These are phyloP conservation scores for Babjeviella inositovora DNA, from an alignment of 805 yeast species.

Conservation along the genomic window DNA sequence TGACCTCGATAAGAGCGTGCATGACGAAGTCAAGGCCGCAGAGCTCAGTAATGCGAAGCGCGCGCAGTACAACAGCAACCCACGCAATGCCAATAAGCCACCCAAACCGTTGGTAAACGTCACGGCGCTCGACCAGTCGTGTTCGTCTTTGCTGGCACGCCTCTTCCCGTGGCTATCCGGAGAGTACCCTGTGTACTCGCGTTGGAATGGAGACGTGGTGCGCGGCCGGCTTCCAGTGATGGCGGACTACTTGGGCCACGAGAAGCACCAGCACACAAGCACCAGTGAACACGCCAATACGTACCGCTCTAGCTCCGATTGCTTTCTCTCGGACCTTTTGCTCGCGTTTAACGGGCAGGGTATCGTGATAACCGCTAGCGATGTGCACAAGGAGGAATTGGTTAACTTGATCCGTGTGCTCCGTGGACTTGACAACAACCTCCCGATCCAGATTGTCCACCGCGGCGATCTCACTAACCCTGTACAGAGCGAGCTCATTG, in stretches of 20 bases:
- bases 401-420: constrained; percentile 10
- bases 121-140: too few species aligned
- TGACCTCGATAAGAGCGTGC: too few species aligned
- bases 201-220: constrained; percentile 17
- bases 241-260: constrained; percentile 3
- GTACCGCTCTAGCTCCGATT: constrained; percentile 3
- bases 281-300: too few species aligned
- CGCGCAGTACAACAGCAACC: too few species aligned
- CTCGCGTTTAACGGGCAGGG: constrained; percentile 16
- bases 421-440: constrained; percentile 13
- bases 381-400: constrained; percentile 8
- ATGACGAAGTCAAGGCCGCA: too few species aligned
- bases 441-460: constrained; percentile 24
- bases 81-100: too few species aligned
- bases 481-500: too few species aligned
- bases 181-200: constrained; percentile 17
- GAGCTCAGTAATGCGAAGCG: too few species aligned
- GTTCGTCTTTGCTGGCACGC: too few species aligned
- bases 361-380: constrained; percentile 17
- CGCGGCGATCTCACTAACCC: constrained; percentile 15
- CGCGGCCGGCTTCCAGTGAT: constrained; percentile 11
- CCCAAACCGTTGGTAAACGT: too few species aligned
- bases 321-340: constrained; percentile 9
- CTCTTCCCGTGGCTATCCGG: constrained; percentile 23
- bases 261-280: too few species aligned